Evolutionary conservation across 2,329 filamentous ascomycete genomes (phyloP).

Genomic region (Colletotrichum magnum): DNA sequence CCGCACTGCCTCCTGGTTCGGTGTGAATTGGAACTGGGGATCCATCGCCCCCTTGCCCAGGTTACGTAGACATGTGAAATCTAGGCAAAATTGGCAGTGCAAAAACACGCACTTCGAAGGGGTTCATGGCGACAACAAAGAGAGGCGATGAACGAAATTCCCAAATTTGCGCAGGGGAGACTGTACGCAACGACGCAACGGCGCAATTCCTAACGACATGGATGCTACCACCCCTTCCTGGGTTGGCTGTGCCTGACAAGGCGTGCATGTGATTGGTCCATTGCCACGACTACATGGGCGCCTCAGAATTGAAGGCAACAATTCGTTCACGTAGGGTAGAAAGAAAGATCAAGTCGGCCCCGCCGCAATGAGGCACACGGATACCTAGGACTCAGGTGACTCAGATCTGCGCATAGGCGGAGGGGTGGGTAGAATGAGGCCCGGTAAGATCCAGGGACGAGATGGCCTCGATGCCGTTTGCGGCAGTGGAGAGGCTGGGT

Average conservation of each 20-base stretch:
- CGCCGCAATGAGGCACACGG: not conserved
- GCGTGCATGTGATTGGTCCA: not conserved
- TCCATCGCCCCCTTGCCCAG: not conserved
- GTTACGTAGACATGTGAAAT: not conserved
- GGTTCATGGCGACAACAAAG: no score
- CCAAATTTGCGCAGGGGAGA: no score
- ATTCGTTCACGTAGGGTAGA: not conserved
- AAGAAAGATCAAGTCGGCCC: not conserved
- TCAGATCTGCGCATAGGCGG: not conserved
- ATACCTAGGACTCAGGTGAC: not conserved
- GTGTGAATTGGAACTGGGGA: not conserved
- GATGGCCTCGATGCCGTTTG: not conserved
- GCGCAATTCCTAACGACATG: not conserved
- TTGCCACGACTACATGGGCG: not conserved
- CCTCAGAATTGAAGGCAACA: not conserved
- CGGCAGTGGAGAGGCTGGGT: constrained; percentile 9
- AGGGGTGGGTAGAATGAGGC: not conserved
- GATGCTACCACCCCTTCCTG: not conserved
- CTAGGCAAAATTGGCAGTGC: not conserved
- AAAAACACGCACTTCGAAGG: not conserved
- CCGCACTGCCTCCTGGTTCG: no score
- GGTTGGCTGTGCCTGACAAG: not conserved
- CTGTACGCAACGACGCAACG: no score
- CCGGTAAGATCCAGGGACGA: not conserved
- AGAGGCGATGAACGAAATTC: no score